Evolutionary conservation across 257 asterid species (phyloP).

Genomic region (Capsicum chinense): DNA sequence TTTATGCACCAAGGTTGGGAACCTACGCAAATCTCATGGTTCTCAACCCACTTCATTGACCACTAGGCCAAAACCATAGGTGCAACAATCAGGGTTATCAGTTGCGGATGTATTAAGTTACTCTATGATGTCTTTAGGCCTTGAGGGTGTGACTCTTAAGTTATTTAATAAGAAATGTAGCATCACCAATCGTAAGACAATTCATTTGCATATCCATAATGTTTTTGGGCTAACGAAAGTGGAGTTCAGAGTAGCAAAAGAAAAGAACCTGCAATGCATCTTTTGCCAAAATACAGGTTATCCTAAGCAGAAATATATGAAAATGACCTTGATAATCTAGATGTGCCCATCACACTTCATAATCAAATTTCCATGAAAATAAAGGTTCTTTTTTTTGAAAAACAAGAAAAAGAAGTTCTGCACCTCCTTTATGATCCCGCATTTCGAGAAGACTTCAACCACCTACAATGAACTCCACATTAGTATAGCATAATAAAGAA

Average conservation of each 20-base stretch:
- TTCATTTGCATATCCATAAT: slow-evolving; percentile 19
- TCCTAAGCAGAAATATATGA: neutral
- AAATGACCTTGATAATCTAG: slow-evolving; percentile 15
- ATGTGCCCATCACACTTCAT: slow-evolving; percentile 6
- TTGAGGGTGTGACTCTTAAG: neutral
- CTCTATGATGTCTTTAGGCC: slow-evolving; percentile 18
- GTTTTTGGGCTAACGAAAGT: neutral
- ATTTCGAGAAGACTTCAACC: slow-evolving; percentile 87
- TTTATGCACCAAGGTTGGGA: neutral
- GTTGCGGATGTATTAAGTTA: neutral
- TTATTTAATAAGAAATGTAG: neutral
- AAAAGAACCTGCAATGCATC: slow-evolving; percentile 21
- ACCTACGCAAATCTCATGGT: neutral
- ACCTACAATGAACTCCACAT: slow-evolving; percentile 59
- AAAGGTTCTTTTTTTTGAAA: neutral
- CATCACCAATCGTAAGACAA: neutral
- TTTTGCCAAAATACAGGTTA: neutral
- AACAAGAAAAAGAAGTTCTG: slow-evolving; percentile 36
- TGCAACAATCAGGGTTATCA: slow-evolving; percentile 4
- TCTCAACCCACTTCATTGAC: neutral
- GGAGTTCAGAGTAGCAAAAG: neutral
- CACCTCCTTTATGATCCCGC: slow-evolving; percentile 97
- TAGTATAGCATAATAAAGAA: slow-evolving; percentile 27
- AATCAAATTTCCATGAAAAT: slow-evolving; percentile 1
- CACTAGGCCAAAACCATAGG: neutral